phyloP scores from a whole-genome alignment of 805 yeast species.

The Maudiozyma turicensis region DNA sequence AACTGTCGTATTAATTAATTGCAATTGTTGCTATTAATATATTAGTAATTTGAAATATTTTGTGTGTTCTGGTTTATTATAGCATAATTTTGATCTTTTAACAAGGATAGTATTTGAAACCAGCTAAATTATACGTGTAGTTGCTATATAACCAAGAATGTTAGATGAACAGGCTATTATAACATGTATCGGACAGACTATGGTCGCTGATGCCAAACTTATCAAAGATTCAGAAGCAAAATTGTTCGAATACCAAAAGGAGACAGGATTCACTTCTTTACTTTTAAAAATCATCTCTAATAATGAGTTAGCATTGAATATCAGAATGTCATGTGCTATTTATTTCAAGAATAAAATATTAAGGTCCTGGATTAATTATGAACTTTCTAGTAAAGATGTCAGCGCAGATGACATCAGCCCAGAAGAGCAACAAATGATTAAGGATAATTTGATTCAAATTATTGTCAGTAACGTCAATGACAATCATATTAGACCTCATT shows the following conservation, averaged over 20 bases:
- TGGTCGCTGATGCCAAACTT: conserved; percentile 40
- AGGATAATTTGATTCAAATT: conserved; percentile 43
- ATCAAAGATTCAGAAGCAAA: conserved; percentile 48
- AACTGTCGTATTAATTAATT: too few species aligned
- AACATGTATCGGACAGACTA: conserved; percentile 42
- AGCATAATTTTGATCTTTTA: too few species aligned
- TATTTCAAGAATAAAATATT: conserved; percentile 57
- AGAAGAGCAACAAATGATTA: conserved; percentile 48
- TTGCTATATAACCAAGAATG: conserved; percentile 10
- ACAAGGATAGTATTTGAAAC: not conserved
- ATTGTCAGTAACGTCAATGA: conserved; percentile 36
- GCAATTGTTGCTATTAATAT: too few species aligned
- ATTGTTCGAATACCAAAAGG: conserved; percentile 41
- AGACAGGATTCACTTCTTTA: conserved; percentile 48
- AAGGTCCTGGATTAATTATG: conserved; percentile 53
- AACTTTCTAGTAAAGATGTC: conserved; percentile 22
- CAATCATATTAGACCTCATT: conserved; percentile 42
- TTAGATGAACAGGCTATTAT: conserved; percentile 41
- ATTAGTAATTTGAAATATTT: too few species aligned
- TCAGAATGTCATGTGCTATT: conserved; percentile 54
- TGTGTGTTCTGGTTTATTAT: too few species aligned
- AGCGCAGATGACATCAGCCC: conserved; percentile 18
- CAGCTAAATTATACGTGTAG: not conserved
- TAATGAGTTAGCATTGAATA: conserved; percentile 32
- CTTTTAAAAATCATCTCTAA: conserved; percentile 43